Conservation (phyloP, 345 rosid species). For the Eucalyptus pumila region DNA sequence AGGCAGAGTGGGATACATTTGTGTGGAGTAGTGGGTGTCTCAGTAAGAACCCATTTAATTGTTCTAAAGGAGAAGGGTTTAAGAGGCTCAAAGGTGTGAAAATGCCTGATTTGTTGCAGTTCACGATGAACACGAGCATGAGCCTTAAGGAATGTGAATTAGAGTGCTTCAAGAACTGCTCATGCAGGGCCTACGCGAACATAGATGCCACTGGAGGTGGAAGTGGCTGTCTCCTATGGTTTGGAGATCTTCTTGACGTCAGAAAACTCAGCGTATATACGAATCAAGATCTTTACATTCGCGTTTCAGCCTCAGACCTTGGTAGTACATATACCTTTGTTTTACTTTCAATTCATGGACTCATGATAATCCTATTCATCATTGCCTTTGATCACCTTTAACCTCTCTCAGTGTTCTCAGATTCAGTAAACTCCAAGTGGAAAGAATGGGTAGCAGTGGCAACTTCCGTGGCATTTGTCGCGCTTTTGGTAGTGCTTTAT, state of each 20-base stretch:
- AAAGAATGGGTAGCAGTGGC: not conserved
- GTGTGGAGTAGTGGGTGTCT: constrained; percentile 7
- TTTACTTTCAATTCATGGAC: not conserved
- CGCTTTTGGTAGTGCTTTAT: not conserved
- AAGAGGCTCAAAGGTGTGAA: not conserved
- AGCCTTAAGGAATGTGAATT: not conserved
- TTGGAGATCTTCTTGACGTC: not conserved
- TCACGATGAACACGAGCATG: not conserved
- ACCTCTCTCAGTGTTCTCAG: not conserved
- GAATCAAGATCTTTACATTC: not conserved
- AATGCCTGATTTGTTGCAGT: not conserved
- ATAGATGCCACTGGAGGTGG: not conserved
- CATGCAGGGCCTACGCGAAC: not conserved
- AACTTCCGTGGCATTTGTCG: not conserved
- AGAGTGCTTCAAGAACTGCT: not conserved
- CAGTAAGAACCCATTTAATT: not conserved
- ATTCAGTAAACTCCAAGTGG: not conserved
- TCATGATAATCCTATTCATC: not conserved
- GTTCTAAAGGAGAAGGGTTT: not conserved
- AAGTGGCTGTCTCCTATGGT: not conserved
- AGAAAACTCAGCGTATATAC: not conserved
- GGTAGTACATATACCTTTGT: not conserved
- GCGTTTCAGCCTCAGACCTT: not conserved
- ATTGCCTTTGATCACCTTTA: too few relatives aligned
- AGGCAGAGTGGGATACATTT: not conserved